Base-by-base conservation (phyloP, 805 yeast species). In the Saturnispora bothae region DNA sequence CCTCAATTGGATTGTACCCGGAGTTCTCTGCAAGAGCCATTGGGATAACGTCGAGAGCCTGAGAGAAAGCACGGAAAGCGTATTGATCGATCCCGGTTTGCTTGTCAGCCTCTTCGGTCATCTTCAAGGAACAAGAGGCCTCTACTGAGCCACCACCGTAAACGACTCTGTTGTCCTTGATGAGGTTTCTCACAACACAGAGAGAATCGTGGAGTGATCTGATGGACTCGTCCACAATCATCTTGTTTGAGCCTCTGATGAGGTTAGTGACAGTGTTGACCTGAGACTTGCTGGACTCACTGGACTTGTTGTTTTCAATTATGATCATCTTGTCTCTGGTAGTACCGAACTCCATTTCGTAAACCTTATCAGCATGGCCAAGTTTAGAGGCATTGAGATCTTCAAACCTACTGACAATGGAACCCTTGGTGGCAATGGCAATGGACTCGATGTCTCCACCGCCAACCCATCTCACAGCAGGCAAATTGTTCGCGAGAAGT, bases 131-230 rank as follows among this genome's bases (percentile, higher is more conserved):
- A 67, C 95, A 82, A 3, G 95, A 72, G 38, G 92, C 78, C 65
- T 92, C 99, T 27, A 97, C 94, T 17, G 98, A 95, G 49, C 99
- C 99, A 51, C 99, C 99, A 46, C 99, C 99, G 55, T 92, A 92
- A n/a, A 94, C 96, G 33, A 92, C 84, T 60, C 96, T 74, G 57
- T 77, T 80, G 60, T 94, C 97, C 52, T 79, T 76, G 36, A 94
- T 80, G 57, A 92, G 73, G 64, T 92, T 94, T 65, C 98, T 82
- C 21, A 92, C 98, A 32, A 94, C 99, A 65, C 98, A 89, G 41
- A 92, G 66, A 7, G 98, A 83, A 59, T 92, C 99, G 54, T 92
- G 97, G 42, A 92, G 69, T 1, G 98, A 96, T 60, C 99, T 80
- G 48, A 83, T 76, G 37, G 96, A 94, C 65, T 92, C 99, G 54